Evolutionary conservation across 352 stramenopile species (phyloP), one percentile per base, ranked within the genome.

Genomic region (Phytopythium mirpurense): DNA sequence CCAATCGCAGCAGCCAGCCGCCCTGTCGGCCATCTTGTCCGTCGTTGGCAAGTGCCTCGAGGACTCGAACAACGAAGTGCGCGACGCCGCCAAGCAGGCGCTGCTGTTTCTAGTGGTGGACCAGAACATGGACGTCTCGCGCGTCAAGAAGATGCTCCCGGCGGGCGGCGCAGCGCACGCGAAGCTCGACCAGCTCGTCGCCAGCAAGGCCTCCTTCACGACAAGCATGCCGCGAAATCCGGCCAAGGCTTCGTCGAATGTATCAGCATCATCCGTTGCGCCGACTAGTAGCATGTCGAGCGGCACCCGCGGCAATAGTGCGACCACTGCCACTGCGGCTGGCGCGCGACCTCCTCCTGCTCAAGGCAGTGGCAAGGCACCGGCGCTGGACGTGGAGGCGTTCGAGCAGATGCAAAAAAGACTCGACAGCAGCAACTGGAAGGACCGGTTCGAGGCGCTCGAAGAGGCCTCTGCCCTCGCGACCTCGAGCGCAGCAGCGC

Each of bases 1-100:
- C 18, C 21, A 24, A 18, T 43, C 21, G 14, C 21, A 44, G 48
- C 48, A 43, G 48, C n/a, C 19, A 15, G 23, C 6, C 23, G 34
- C 48, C 5, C 24, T 45, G 18, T 10, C 56, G 1, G 41, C 52
- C 3, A 70, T 88, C 24, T 14, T 90, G 7, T 53, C 59, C 18
- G 44, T 83, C 7, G 66, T 90, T 5, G 77, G 77, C 35, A 83
- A 76, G 19, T 83, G 71, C 23, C 74, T 93, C 9, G 72, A 85
- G 37, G 83, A 90, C 52, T 88, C 79, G 10, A 74, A 83, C 56
- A 90, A 90, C 46, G 75, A 90, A 56, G 83, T 93, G 18, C 75
- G 83, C 3, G 74, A 88, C 19, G 57, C 68, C 0, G 77, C 79
- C 1, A 90, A 90, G 43, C 78, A 87, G 34, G 74, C 67, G 5